Conservation (phyloP, 192 early-diverging fungal genomes). For the Lobosporangium transversale region DNA sequence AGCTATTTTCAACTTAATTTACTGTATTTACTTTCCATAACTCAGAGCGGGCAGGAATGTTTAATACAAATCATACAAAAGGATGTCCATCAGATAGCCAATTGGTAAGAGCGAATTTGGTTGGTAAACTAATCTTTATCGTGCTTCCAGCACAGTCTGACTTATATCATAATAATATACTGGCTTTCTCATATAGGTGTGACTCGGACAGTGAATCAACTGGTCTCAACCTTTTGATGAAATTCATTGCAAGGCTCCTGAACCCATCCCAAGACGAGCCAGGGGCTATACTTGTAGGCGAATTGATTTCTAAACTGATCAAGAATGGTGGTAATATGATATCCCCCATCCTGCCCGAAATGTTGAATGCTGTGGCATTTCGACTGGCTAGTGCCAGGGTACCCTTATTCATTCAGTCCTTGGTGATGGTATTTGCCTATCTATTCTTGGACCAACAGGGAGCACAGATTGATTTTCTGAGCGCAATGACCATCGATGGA, state of each 20-base stretch:
- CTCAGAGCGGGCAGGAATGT: constrained; percentile 85
- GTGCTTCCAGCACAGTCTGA: no score
- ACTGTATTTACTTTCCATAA: background rate
- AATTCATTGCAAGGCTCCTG: constrained; percentile 81
- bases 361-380: constrained; percentile 78
- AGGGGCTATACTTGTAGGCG: constrained; percentile 86
- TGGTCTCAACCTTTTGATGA: constrained; percentile 84
- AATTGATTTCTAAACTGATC: constrained; percentile 83
- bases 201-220: constrained; percentile 52
- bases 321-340: constrained; percentile 72
- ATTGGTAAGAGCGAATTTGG: constrained; percentile 66
- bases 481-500: constrained; percentile 60
- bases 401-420: constrained; percentile 83
- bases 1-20: no score
- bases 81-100: constrained; percentile 73
- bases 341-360: constrained; percentile 73
- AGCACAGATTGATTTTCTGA: constrained; percentile 77
- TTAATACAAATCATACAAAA: constrained; percentile 81
- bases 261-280: constrained; percentile 79
- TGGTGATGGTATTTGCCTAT: constrained; percentile 89
- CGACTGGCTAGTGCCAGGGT: constrained; percentile 76
- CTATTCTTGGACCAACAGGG: constrained; percentile 73
- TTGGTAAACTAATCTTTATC: no score
- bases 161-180: no score
- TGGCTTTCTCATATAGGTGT: constrained; percentile 21